Evolutionary conservation across 192 early-diverging fungal genomes (phyloP), one percentile per base, ranked within the genome.

Genomic region (Phycomyces nitens): DNA sequence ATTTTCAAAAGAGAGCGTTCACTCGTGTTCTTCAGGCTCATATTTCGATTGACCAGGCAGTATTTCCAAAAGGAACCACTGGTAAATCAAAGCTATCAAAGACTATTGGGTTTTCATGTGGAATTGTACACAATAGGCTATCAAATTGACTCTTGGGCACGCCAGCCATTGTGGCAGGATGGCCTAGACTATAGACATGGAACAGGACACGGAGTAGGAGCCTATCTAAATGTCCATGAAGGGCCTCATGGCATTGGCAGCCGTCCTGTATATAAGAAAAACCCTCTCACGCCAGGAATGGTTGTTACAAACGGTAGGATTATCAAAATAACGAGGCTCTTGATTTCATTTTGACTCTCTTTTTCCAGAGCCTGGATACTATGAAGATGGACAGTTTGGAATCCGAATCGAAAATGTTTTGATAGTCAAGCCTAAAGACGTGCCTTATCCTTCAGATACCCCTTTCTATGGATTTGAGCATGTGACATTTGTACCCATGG

Each of bases 21-120:
- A 99, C 97, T 12, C 87, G 95, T 15, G 97, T 99, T 62, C 82
- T 99, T 24, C 94, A 99, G 79, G 97, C 95, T 41, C 97, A 99
- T 67, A 97, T 97, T 75, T 87, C 91, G 39, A 83, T 97, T 57
- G 95, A 96, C 65, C 64, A 81, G 58, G 86, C 89, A 1, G 87
- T 97, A 27, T 97, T 99, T 80, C 97, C 97, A 6, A 71, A 73
- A n/a, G 92, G 92, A 22, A 93, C 90, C 10, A 81, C 87, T 10
- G 78, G 78, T 73, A 70, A 42, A 23, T 56, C 29, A 27, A 21
- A 74, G 96, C 94, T 69, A 85, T 95, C 21, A 75, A 94, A 59
- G 64, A 97, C 18, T 60, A 24, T 50, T 50, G 9, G 42, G 11
- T 38, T 43, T 15, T 38, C 41, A 26, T 53, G 21, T 5, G n/a